phyloP scores from a whole-genome alignment of 140 eudicot species.

The Stevia rebaudiana region DNA sequence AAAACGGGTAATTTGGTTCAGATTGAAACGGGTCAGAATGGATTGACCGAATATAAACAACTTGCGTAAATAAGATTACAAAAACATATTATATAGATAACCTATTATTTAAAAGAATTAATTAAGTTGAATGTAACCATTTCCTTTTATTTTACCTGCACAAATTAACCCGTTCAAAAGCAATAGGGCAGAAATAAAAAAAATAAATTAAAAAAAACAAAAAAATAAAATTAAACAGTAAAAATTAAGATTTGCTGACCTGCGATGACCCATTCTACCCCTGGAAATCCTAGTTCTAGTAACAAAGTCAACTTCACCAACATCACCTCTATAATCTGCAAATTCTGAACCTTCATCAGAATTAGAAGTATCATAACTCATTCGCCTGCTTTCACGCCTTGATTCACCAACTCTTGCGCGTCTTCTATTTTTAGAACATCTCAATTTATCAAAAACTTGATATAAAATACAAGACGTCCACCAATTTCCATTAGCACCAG shows the following conservation, averaged over 20 bases:
- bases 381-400: constrained; percentile 61
- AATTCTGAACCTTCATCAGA: constrained; percentile 87
- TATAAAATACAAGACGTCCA: constrained; percentile 93
- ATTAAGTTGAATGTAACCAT: too few relatives aligned
- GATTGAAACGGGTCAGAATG: neutral
- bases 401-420: constrained; percentile 53
- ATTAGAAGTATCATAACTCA: constrained; percentile 70
- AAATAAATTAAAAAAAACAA: constrained; percentile 1
- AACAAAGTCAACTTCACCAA: constrained; percentile 51
- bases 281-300: constrained; percentile 44
- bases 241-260: constrained; percentile 37
- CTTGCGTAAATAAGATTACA: neutral
- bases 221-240: too few relatives aligned
- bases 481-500: constrained; percentile 85
- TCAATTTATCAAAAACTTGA: constrained; percentile 76
- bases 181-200: neutral
- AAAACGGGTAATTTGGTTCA: neutral
- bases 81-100: too few relatives aligned
- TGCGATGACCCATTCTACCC: constrained; percentile 56
- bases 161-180: neutral
- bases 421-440: constrained; percentile 76
- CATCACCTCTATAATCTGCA: constrained; percentile 56
- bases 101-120: too few relatives aligned
- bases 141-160: neutral
- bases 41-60: neutral